Evolutionary conservation across 306 rosid species (phyloP).

Genomic region (Fagus crenata): DNA sequence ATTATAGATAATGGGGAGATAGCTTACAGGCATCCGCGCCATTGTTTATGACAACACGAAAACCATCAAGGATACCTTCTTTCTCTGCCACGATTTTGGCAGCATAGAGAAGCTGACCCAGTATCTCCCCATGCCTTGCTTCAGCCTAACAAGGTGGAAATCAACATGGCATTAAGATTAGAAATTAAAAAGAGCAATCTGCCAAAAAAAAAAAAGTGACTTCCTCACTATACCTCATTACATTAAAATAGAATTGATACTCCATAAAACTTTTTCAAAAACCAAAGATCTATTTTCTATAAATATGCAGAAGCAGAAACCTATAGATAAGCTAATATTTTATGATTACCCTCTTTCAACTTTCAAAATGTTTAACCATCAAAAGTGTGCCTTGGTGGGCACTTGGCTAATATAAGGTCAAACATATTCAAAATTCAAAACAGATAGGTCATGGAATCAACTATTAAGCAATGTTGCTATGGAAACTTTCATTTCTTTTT

Average conservation of each 20-base stretch:
- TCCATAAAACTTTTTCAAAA: no score
- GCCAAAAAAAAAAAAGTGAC: neutral
- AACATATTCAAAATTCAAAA: neutral
- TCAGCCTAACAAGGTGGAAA: conserved; percentile 54
- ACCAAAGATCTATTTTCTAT: no score
- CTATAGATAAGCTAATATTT: neutral
- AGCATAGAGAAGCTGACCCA: conserved; percentile 76
- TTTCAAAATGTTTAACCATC: neutral
- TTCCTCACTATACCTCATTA: neutral
- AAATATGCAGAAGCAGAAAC: neutral
- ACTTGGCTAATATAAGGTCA: conserved; percentile 1
- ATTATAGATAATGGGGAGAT: neutral
- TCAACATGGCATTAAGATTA: neutral
- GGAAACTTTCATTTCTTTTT: neutral
- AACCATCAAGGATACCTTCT: conserved; percentile 80
- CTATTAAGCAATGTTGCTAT: neutral
- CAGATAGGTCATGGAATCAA: neutral
- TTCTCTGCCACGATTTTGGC: conserved; percentile 78
- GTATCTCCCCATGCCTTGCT: conserved; percentile 62
- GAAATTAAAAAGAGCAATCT: neutral
- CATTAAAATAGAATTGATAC: neutral
- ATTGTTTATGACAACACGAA: conserved; percentile 80
- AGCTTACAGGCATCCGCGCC: conserved; percentile 79
- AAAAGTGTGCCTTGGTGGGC: neutral
- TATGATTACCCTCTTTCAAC: neutral